phyloP scores from a whole-genome alignment of 2,329 filamentous ascomycete species.

The Hawksworthiomyces lignivorus region DNA sequence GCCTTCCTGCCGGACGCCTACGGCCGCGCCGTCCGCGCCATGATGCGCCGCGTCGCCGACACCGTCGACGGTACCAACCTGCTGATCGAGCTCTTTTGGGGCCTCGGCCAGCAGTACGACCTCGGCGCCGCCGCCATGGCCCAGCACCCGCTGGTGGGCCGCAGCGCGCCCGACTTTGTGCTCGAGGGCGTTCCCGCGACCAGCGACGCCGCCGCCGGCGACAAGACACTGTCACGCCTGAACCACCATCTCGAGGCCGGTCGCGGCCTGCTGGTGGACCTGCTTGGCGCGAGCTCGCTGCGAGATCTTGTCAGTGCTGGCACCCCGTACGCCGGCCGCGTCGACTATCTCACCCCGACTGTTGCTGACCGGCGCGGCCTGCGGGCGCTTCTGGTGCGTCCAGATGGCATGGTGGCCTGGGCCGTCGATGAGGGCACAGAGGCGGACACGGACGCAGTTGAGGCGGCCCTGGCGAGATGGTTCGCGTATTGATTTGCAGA shows the following conservation, averaged over 20 bases:
- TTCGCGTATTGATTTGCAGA: background rate
- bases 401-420: slow-evolving; percentile 10
- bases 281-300: slow-evolving; percentile 3
- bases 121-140: slow-evolving; percentile 17
- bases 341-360: slow-evolving; percentile 1
- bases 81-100: slow-evolving; percentile 26
- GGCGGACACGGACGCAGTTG: background rate
- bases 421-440: slow-evolving; percentile 1
- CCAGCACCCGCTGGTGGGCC: slow-evolving; percentile 10
- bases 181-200: slow-evolving; percentile 4
- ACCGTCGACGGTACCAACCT: slow-evolving; percentile 23
- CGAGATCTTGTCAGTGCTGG: background rate
- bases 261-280: slow-evolving; percentile 22
- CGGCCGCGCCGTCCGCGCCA: slow-evolving; percentile 18
- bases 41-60: slow-evolving; percentile 21
- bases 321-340: background rate
- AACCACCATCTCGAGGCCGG: slow-evolving; percentile 23
- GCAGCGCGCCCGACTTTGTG: slow-evolving; percentile 13
- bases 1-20: slow-evolving; percentile 23
- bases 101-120: slow-evolving; percentile 27
- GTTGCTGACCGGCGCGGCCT: background rate
- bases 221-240: slow-evolving; percentile 20
- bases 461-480: background rate
- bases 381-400: slow-evolving; percentile 4
- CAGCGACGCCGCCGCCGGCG: background rate